These are phyloP conservation scores for Iodosphaeria phyllophila DNA, from an alignment of 2,329 filamentous ascomycete species.

Conservation along the genomic window DNA sequence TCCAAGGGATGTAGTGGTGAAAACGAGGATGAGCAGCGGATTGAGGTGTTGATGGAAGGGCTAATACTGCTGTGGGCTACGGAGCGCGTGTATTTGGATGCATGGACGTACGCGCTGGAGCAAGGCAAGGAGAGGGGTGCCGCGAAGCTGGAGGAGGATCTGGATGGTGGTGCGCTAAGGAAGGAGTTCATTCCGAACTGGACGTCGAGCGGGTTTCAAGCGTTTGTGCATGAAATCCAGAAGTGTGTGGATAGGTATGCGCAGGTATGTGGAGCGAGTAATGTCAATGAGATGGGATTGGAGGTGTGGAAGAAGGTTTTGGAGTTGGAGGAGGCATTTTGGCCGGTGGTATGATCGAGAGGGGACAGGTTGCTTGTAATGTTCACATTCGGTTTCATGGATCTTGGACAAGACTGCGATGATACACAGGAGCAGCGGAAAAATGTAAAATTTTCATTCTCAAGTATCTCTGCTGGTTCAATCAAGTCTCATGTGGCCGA, in stretches of 20 bases:
- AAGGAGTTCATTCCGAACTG: conserved; percentile 51
- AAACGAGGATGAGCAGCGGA: no score
- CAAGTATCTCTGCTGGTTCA: no score
- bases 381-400: no score
- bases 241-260: conserved; percentile 13
- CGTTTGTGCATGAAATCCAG: conserved; percentile 21
- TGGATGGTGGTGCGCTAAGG: conserved; percentile 45
- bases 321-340: conserved; percentile 38
- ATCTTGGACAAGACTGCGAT: no score
- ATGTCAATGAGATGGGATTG: conserved; percentile 17
- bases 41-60: conserved; percentile 39
- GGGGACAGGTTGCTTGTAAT: no score
- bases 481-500: no score
- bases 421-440: no score
- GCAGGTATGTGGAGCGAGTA: conserved; percentile 7
- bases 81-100: conserved; percentile 43
- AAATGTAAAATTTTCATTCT: no score
- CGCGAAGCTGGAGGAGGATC: conserved; percentile 20
- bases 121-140: conserved; percentile 11
- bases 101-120: conserved; percentile 33
- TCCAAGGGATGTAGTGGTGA: no score
- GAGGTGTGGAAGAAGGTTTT: conserved; percentile 30
- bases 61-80: conserved; percentile 63
- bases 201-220: conserved; percentile 41
- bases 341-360: conserved; percentile 25